Evolutionary conservation across 2,329 filamentous ascomycete species (phyloP).

Genomic region (Neoscytalidium dimidiatum): DNA sequence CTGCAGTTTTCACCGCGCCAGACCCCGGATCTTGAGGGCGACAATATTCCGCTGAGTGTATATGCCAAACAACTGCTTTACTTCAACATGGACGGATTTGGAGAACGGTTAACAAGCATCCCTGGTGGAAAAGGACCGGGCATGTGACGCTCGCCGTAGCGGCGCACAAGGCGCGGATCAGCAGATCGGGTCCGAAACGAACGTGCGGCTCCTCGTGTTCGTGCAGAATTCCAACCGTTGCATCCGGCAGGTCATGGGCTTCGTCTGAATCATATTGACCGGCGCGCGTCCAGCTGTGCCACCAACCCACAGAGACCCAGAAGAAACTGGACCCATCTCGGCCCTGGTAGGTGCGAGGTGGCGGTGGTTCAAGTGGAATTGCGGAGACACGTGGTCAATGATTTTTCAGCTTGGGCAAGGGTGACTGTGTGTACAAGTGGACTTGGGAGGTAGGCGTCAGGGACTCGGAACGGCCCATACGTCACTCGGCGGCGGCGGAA

Average conservation of each 20-base stretch:
- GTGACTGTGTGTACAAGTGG: not conserved
- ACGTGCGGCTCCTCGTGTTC: not conserved
- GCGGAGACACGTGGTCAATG: not conserved
- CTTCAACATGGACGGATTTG: not conserved
- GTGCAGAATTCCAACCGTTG: not conserved
- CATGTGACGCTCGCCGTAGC: not conserved
- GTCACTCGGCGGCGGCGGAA: not conserved
- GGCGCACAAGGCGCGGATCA: not conserved
- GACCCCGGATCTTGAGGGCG: not conserved
- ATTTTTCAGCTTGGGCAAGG: not conserved
- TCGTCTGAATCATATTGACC: not conserved
- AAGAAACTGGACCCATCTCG: not conserved
- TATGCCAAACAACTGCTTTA: not conserved
- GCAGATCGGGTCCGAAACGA: not conserved
- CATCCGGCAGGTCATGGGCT: not conserved
- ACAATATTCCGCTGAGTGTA: not conserved
- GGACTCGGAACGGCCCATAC: conserved; percentile 9
- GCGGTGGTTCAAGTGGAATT: not conserved
- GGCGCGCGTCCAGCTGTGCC: not conserved
- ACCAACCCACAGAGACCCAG: not conserved
- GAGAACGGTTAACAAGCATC: not conserved
- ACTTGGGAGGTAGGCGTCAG: not conserved
- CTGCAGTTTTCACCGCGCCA: not conserved
- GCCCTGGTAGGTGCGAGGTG: not conserved
- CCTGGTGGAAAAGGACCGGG: not conserved